phyloP scores from a whole-genome alignment of 768 basidiomycete genomes.

The Brasilioporus rufonigricans region DNA sequence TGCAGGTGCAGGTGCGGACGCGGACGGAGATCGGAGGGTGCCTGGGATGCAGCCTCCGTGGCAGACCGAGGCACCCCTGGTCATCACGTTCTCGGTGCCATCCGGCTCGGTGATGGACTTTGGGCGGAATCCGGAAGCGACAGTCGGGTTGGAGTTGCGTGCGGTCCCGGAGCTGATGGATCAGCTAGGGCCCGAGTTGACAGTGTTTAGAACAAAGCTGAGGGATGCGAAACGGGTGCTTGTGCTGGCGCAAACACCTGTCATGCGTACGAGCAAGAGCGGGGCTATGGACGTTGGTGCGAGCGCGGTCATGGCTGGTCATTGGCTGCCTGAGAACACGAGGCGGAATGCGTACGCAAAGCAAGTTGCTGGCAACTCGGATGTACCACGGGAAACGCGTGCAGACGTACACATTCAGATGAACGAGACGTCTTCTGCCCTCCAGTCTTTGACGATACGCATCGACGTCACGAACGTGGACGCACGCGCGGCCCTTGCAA shows the following conservation, averaged over 20 bases:
- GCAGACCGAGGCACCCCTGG: slow-evolving; percentile 16
- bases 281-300: no score
- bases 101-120: slow-evolving; percentile 12
- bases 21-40: no score
- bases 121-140: slow-evolving; percentile 2
- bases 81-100: slow-evolving; percentile 20
- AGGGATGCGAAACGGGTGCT: slow-evolving; percentile 15
- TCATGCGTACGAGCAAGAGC: background rate
- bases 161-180: slow-evolving; percentile 7
- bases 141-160: slow-evolving; percentile 16
- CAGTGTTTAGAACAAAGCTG: slow-evolving; percentile 17
- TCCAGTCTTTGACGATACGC: slow-evolving; percentile 17
- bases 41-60: slow-evolving; percentile 6
- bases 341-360: no score
- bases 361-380: no score
- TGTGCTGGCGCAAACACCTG: slow-evolving; percentile 14
- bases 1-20: no score
- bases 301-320: no score
- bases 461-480: slow-evolving; percentile 19
- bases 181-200: slow-evolving; percentile 15
- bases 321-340: no score
- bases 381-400: no score
- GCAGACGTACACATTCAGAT: slow-evolving; percentile 15
- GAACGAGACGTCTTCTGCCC: background rate
- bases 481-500: slow-evolving; percentile 13